Evolutionary conservation across 2,329 filamentous ascomycete genomes (phyloP).

Genomic region (Penicillium brasilianum): DNA sequence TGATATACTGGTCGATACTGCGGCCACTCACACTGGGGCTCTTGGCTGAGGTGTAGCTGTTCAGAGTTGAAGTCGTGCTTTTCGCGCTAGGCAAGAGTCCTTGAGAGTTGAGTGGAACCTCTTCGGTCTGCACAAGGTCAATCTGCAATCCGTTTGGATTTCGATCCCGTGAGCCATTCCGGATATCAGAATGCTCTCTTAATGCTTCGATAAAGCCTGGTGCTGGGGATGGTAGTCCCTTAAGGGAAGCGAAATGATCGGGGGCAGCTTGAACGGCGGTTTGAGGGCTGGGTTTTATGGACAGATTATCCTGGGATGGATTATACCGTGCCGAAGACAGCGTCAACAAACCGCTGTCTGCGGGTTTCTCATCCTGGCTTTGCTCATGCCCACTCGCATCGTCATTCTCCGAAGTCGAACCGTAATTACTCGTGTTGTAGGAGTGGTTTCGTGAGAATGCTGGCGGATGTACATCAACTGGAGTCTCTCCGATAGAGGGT

Average conservation of each 20-base stretch:
- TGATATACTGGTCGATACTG: slow-evolving; percentile 82
- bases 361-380: slow-evolving; percentile 38
- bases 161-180: slow-evolving; percentile 70
- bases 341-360: slow-evolving; percentile 43
- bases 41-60: slow-evolving; percentile 56
- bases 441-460: slow-evolving; percentile 48
- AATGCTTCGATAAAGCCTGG: slow-evolving; percentile 67
- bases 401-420: slow-evolving; percentile 54
- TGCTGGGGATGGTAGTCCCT: slow-evolving; percentile 70
- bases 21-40: slow-evolving; percentile 66
- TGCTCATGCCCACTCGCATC: slow-evolving; percentile 34
- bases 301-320: slow-evolving; percentile 42
- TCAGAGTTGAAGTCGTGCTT: slow-evolving; percentile 44
- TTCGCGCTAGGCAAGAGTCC: slow-evolving; percentile 57
- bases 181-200: slow-evolving; percentile 64
- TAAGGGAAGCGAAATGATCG: slow-evolving; percentile 61
- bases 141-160: slow-evolving; percentile 78
- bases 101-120: slow-evolving; percentile 55
- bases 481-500: slow-evolving; percentile 76
- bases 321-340: slow-evolving; percentile 54
- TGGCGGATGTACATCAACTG: slow-evolving; percentile 56
- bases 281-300: slow-evolving; percentile 55
- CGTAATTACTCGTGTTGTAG: slow-evolving; percentile 52
- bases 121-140: slow-evolving; percentile 60
- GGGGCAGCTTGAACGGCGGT: slow-evolving; percentile 69